Evolutionary conservation across 768 basidiomycete genomes (phyloP).

Genomic region (Tulasnella sp.): DNA sequence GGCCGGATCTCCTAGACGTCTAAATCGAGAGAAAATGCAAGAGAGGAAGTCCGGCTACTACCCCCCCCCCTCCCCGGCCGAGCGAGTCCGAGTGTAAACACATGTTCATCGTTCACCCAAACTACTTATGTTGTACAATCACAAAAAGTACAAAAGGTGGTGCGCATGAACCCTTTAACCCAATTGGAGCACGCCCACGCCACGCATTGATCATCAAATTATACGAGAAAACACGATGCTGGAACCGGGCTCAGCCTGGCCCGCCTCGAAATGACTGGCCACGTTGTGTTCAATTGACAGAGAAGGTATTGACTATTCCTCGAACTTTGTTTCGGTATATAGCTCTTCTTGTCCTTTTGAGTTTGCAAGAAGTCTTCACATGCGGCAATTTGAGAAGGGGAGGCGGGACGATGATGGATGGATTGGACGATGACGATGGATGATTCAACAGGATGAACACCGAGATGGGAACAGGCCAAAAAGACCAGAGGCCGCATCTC

Average conservation of each 20-base stretch:
- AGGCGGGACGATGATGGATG: background rate
- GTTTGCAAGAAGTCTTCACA: background rate
- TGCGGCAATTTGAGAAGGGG: background rate
- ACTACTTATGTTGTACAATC: background rate
- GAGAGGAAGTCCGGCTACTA: background rate
- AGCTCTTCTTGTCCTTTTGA: background rate
- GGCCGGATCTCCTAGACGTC: slow-evolving; percentile 1
- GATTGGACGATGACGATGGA: background rate
- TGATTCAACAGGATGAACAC: background rate
- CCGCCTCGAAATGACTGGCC: background rate
- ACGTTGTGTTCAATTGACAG: background rate
- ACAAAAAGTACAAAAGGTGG: background rate
- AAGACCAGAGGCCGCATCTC: background rate
- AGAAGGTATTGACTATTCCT: background rate
- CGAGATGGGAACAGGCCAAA: background rate
- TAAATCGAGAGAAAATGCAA: background rate
- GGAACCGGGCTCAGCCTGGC: too few species aligned
- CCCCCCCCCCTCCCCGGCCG: background rate
- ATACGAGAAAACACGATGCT: background rate
- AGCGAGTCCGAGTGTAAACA: background rate
- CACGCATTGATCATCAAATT: background rate
- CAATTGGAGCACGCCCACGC: slow-evolving; percentile 2
- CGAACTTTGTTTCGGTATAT: slow-evolving; percentile 4
- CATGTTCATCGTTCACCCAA: background rate
- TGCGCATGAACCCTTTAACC: background rate